phyloP scores from a whole-genome alignment of 345 rosid species.

The Nephelium lappaceum region DNA sequence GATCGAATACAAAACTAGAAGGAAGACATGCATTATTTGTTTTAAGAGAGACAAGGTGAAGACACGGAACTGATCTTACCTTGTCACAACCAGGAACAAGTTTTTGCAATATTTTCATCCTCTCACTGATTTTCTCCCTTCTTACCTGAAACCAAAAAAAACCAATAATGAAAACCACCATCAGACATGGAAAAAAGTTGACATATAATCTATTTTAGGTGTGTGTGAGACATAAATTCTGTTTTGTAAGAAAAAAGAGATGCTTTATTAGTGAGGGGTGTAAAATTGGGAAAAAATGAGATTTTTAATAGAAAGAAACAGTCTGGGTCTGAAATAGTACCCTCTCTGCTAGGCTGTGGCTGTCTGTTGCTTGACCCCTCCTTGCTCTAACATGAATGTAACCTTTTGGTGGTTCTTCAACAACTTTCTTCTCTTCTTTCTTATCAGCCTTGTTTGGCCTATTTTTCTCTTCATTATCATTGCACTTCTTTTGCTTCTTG shows the following conservation, averaged over 20 bases:
- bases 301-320: neutral
- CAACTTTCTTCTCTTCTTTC: constrained; percentile 29
- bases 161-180: constrained; percentile 10
- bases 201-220: neutral
- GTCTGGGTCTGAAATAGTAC: constrained; percentile 29
- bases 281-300: constrained; percentile 12
- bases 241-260: neutral
- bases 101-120: constrained; percentile 61
- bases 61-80: constrained; percentile 35
- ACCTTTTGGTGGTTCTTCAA: constrained; percentile 51
- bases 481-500: constrained; percentile 54
- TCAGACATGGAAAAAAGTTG: neutral
- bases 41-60: constrained; percentile 12
- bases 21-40: neutral
- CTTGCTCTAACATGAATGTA: constrained; percentile 87
- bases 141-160: constrained; percentile 47
- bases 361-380: constrained; percentile 82
- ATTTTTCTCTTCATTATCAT: constrained; percentile 27
- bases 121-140: constrained; percentile 76
- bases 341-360: constrained; percentile 85
- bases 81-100: constrained; percentile 90
- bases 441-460: constrained; percentile 27
- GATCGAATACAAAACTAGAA: neutral
- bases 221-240: no score
- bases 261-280: neutral